Conservation (phyloP, 495 filamentous ascomycete species). For the Trichocladium uniseriatum region DNA sequence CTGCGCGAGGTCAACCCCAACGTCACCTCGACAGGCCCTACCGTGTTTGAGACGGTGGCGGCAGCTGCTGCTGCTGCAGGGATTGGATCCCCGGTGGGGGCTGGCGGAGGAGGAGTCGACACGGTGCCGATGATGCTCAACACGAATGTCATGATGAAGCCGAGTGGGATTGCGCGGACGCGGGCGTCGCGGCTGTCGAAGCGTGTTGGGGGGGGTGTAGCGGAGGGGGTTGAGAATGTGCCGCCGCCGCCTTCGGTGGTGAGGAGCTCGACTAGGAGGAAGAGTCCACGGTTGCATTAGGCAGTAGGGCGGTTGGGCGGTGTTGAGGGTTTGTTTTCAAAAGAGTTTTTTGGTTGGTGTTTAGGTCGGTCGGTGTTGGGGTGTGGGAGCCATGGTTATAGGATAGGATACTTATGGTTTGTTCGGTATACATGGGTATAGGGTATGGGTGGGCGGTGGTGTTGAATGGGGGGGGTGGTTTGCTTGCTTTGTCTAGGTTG, state of each 20-base stretch:
- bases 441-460: background rate
- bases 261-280: constrained; percentile 39
- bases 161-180: constrained; percentile 21
- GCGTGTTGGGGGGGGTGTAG: constrained; percentile 33
- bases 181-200: constrained; percentile 33
- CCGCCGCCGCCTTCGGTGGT: constrained; percentile 35
- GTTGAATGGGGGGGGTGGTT: background rate
- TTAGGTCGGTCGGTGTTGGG: background rate
- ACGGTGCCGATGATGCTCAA: constrained; percentile 35
- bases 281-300: constrained; percentile 41
- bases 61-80: background rate
- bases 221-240: constrained; percentile 55
- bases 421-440: background rate
- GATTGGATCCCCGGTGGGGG: too few species aligned
- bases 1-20: constrained; percentile 41
- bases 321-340: background rate
- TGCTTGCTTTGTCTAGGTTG: constrained; percentile 7
- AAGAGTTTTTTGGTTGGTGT: background rate
- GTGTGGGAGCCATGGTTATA: too few species aligned
- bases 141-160: too few species aligned
- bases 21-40: constrained; percentile 14
- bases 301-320: background rate
- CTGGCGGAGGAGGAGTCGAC: background rate
- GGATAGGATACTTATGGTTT: too few species aligned
- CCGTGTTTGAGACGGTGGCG: background rate